Percentiles rank a stretch among this genome's conserved stretches.
These are phyloP conservation scores for Lipomyces mesembrius DNA, from an alignment of 805 yeast species.

Conservation along the genomic window DNA sequence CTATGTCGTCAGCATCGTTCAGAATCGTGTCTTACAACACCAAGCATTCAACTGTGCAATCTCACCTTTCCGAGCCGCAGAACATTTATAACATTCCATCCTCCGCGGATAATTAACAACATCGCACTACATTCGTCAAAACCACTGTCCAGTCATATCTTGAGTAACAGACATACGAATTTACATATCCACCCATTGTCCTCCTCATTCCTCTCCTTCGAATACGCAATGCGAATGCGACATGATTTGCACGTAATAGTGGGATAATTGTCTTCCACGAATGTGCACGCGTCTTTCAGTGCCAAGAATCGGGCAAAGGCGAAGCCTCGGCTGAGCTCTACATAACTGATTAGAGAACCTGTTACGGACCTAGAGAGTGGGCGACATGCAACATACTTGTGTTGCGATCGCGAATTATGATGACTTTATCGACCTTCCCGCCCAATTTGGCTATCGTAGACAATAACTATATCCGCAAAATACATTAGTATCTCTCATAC, in stretches of 20 bases:
- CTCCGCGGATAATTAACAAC: conserved; percentile 24
- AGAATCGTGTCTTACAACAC: background rate
- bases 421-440: conserved; percentile 16
- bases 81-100: conserved; percentile 22
- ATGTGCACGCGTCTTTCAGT: conserved; percentile 11
- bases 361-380: too few relatives aligned
- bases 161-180: conserved; percentile 7
- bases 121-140: conserved; percentile 18
- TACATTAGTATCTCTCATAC: background rate
- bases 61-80: conserved; percentile 16
- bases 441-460: conserved; percentile 7
- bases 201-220: conserved; percentile 10
- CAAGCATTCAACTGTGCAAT: background rate
- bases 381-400: conserved; percentile 20
- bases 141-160: background rate
- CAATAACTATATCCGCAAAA: conserved; percentile 6
- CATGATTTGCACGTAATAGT: background rate
- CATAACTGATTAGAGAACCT: too few relatives aligned
- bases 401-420: conserved; percentile 27
- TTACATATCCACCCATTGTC: conserved; percentile 27
- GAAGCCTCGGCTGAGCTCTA: conserved; percentile 23
- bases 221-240: conserved; percentile 8
- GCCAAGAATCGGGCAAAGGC: conserved; percentile 25
- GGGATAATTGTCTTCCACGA: conserved; percentile 19
- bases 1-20: background rate